A percentile compares a stretch with the other conserved stretches of the same genome.
These are phyloP conservation scores for Xylaria scruposa DNA, from an alignment of 495 filamentous ascomycete genomes.

Conservation along the genomic window DNA sequence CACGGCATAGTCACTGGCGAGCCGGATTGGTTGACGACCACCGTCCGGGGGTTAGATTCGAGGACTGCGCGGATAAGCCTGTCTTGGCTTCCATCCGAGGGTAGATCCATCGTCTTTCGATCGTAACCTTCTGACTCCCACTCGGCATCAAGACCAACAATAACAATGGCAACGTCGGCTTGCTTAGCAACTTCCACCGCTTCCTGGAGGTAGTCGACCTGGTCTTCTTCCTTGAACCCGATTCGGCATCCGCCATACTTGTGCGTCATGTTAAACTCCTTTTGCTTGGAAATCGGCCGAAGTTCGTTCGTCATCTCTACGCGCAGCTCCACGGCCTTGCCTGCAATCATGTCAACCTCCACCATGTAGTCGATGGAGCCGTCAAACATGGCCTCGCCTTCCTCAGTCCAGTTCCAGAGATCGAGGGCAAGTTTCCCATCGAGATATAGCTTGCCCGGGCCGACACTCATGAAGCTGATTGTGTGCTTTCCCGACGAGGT, in stretches of 20 bases:
- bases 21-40: constrained; percentile 84
- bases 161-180: constrained; percentile 77
- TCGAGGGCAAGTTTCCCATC: constrained; percentile 75
- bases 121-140: constrained; percentile 92
- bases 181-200: constrained; percentile 71
- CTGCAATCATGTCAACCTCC: constrained; percentile 58
- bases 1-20: constrained; percentile 89
- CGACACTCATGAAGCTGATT: constrained; percentile 77
- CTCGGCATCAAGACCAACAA: constrained; percentile 81
- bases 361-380: constrained; percentile 63
- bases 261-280: constrained; percentile 58
- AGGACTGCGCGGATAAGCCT: constrained; percentile 73
- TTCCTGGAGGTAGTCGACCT: constrained; percentile 72
- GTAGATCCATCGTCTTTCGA: constrained; percentile 82
- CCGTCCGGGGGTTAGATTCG: constrained; percentile 72
- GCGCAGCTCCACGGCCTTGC: constrained; percentile 54
- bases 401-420: constrained; percentile 72
- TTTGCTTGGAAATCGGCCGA: constrained; percentile 60
- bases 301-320: constrained; percentile 68
- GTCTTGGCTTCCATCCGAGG: constrained; percentile 72
- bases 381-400: constrained; percentile 68
- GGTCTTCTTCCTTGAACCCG: constrained; percentile 72
- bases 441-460: constrained; percentile 72
- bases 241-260: constrained; percentile 78
- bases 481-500: constrained; percentile 68